Conservation (phyloP, 129 eudicot genomes). For the Escallonia rubra region DNA sequence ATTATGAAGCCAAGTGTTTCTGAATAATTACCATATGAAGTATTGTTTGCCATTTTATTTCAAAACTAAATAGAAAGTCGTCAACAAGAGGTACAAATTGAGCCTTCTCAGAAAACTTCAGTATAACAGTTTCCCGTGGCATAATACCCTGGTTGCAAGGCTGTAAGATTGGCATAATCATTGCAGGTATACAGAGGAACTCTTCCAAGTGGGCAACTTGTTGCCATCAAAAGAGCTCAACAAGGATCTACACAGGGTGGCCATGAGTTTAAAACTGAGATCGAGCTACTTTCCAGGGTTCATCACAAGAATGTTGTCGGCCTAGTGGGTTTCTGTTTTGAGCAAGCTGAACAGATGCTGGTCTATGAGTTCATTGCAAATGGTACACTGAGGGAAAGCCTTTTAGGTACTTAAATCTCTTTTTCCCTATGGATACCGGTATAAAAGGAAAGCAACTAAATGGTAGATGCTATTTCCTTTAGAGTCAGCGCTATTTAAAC, state of each 20-base stretch:
- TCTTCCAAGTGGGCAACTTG: conserved; percentile 43
- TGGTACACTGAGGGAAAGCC: conserved; percentile 51
- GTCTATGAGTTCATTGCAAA: conserved; percentile 60
- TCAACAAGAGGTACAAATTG: no score
- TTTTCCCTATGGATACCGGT: not conserved
- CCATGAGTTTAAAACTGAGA: conserved; percentile 70
- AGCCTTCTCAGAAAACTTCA: not conserved
- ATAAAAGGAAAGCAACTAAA: no score
- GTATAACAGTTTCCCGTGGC: not conserved
- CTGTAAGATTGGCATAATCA: not conserved
- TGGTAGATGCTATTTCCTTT: no score
- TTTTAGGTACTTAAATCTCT: conserved; percentile 42
- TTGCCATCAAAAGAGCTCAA: conserved; percentile 70
- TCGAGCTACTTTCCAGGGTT: conserved; percentile 73
- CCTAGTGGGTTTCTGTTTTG: conserved; percentile 69
- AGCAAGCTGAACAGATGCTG: conserved; percentile 71
- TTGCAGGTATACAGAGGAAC: conserved; percentile 61
- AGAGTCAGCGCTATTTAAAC: no score
- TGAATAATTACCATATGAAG: no score
- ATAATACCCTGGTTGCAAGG: not conserved
- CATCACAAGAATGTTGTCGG: conserved; percentile 75
- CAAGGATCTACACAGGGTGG: conserved; percentile 63
- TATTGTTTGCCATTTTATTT: no score
- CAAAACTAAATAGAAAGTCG: no score
- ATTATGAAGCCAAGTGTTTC: no score